Conservation (phyloP, 2,329 filamentous ascomycete genomes). For the Ophiocordyceps polyrhachis-furcata region DNA sequence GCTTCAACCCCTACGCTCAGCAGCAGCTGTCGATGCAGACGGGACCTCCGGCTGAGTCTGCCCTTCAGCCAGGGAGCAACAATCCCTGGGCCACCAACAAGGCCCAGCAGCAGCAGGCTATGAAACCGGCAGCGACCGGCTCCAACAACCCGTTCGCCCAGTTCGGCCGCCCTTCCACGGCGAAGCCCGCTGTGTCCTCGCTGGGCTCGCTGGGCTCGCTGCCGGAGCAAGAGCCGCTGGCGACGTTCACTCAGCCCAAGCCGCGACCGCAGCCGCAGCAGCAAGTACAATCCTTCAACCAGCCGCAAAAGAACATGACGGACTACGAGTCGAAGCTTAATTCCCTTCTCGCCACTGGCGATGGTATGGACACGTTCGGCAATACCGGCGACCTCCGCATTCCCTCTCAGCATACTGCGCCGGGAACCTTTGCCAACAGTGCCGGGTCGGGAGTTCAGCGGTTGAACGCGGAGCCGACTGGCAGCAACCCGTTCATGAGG, state of each 20-base stretch:
- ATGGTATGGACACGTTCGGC: conserved; percentile 92
- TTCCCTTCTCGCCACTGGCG: conserved; percentile 64
- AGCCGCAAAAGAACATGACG: conserved; percentile 34
- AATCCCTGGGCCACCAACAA: conserved; percentile 72
- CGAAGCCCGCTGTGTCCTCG: conserved; percentile 41
- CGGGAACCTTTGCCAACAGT: conserved; percentile 91
- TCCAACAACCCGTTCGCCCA: conserved; percentile 96
- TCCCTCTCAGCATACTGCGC: conserved; percentile 87
- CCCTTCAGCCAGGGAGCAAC: conserved; percentile 64
- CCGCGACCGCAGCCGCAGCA: conserved; percentile 16
- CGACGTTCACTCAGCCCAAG: conserved; percentile 30
- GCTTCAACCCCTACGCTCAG: conserved; percentile 35
- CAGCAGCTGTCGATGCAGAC: conserved; percentile 18
- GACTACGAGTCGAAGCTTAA: conserved; percentile 65
- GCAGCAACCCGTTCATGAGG: conserved; percentile 78
- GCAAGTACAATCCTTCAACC: conserved; percentile 15
- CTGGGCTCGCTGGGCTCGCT: conserved; percentile 58
- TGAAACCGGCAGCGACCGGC: conserved; percentile 74
- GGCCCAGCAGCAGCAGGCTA: conserved; percentile 32
- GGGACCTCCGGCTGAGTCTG: conserved; percentile 32
- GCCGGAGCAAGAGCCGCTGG: conserved; percentile 68
- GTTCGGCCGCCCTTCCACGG: conserved; percentile 40
- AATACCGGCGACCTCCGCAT: conserved; percentile 95
- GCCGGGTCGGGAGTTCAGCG: conserved; percentile 63
- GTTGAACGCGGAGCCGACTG: conserved; percentile 52